Base-by-base conservation (phyloP, 2,329 filamentous ascomycete species). In the Cladorrhinum sp. region DNA sequence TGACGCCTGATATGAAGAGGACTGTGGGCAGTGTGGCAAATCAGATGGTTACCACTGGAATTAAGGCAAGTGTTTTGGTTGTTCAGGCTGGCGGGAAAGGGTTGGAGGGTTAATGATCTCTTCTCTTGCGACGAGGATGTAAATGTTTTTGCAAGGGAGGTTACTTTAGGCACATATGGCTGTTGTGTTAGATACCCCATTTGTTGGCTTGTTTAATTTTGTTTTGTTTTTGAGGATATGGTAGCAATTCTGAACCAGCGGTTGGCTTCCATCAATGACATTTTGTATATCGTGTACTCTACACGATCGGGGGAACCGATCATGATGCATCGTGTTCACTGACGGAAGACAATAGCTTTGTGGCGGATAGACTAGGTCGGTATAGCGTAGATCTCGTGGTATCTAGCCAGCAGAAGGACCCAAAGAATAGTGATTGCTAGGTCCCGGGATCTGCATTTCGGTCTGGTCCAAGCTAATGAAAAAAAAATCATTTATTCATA, bases 31-130 rank as follows among this genome's bases (percentile, higher is more conserved):
- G 78, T n/a, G 76, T 86, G 28, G 85, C 83, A 9, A 82, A 87
- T 71, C 79, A 80, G 60, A 73, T 89, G n/a, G 80, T 86, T 49
- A 79, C 80, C 56, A 79, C 78, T 50, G 82, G 80, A 12, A 73
- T 89, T n/a, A 82, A 80, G 64, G 85, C 87, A 0, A 91, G 89
- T 72, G 75, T 92, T 24, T 76, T 92, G 57, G 83, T 92, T 58
- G 80, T 93, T 26, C 86, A 91, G 74, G 88, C 87, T 39, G 78
- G 74, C 2, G 65, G 67, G 24, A 64, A 23, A 80, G 62, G 26
- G 7, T 20, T 46, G 42, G 42, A 46, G 42, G 18, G 4, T 21
- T 46, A 16, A 46, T 46, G n/a, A 18, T 4, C 18, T 46, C 6
- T 46, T 4, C 18, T 46, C 6, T 46, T 42, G 36, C 36, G 36